Evolutionary conservation across 2,329 filamentous ascomycete genomes (phyloP), one percentile per base, ranked within the genome.

Genomic region (Colletotrichum agaves): DNA sequence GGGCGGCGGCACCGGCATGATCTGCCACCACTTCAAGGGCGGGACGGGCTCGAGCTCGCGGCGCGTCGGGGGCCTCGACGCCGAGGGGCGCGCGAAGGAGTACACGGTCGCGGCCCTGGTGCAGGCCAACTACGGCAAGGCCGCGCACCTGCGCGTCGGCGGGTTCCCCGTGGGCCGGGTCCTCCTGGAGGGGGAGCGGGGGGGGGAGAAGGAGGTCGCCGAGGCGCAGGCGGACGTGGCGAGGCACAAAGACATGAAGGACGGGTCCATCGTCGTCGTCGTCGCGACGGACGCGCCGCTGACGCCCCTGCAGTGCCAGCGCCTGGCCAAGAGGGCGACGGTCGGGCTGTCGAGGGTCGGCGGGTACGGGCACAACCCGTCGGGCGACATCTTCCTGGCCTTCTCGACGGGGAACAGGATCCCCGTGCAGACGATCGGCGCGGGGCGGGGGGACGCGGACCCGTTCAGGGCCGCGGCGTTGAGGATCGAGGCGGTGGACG

Each of bases 1-100:
- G 2, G 90, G 90, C 3, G 90, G 90, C 17, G 90, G 90, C n/a
- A 89, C 88, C 0, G 89, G 88, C 13, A 91, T 91, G 88, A 82
- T 88, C 41, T 90, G 87, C 73, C 87, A 90, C 72, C 84, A 84
- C 70, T 90, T 88, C 79, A 91, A 91, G 74, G 90, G 88, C 39
- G 89, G 90, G 0, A 92, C 89, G 0, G 89, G 89, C 1, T 88
- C 84, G 0, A 85, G 85, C 71, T 88, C 84, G 53, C 83, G 90
- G 23, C 70, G 87, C 7, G 82, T 91, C n/a, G 76, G 78, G 2
- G 84, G 85, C 0, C 71, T 80, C 23, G 79, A 80, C 49, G 62
- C 53, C 12, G 68, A 73, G 4, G 75, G 74, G 1, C 74, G 73
- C 3, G 72, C 72, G n/a, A 75, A 72, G n/a, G 73, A 75, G 33